These are phyloP conservation scores for Butyriboletus appendiculatus DNA, from an alignment of 1,284 basidiomycete genomes.

Conservation along the genomic window DNA sequence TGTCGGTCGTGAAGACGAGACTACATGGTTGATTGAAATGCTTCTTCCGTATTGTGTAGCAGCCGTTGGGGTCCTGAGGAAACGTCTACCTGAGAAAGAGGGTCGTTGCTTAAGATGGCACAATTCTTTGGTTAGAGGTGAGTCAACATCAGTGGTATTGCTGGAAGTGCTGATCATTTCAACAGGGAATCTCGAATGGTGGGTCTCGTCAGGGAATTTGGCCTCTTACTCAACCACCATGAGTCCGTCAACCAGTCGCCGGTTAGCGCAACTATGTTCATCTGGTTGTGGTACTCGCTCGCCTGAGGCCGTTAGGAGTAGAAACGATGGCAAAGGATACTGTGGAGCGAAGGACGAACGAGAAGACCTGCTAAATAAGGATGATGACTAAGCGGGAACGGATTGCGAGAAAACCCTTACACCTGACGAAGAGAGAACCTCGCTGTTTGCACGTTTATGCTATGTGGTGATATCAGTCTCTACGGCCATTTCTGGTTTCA, in stretches of 20 bases:
- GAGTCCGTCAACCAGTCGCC: too few relatives aligned
- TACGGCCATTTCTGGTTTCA: constrained; percentile 27
- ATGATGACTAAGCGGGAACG: constrained; percentile 28
- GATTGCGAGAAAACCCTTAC: constrained; percentile 23
- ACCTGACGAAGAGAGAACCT: constrained; percentile 16
- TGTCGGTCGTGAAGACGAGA: neutral
- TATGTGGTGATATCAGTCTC: constrained; percentile 36
- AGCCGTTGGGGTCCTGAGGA: neutral
- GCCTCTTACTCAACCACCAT: neutral
- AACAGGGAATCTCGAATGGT: constrained; percentile 5
- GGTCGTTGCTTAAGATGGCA: too few relatives aligned
- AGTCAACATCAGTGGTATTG: too few relatives aligned
- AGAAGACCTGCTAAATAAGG: constrained; percentile 23
- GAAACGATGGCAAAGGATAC: neutral
- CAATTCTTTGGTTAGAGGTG: too few relatives aligned
- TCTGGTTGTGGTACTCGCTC: neutral
- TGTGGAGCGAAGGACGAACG: constrained; percentile 2
- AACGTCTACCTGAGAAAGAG: neutral
- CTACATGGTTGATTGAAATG: neutral
- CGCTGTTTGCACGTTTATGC: constrained; percentile 34
- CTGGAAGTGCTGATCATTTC: too few relatives aligned
- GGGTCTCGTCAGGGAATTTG: neutral
- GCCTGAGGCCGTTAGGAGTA: neutral
- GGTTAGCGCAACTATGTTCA: neutral
- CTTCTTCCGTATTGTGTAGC: neutral